These are phyloP conservation scores for Mycocentrospora acerina DNA, from an alignment of 2,329 filamentous ascomycete genomes.

Conservation along the genomic window DNA sequence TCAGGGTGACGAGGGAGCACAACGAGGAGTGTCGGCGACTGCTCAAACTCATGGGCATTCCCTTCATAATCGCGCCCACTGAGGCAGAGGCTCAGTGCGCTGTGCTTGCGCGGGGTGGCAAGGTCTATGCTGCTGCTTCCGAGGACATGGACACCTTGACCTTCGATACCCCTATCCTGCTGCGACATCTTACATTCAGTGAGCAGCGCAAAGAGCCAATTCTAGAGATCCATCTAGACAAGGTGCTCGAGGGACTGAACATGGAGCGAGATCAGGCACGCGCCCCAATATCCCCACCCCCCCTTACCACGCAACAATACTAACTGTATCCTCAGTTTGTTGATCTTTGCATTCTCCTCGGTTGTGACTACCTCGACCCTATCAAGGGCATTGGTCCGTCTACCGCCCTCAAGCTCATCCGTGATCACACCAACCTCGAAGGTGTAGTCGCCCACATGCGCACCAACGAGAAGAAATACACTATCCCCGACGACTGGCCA, in stretches of 20 bases:
- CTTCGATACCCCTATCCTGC: constrained; percentile 86
- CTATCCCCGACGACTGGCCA: constrained; percentile 94
- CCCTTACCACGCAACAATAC: neutral
- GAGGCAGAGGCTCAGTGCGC: constrained; percentile 98
- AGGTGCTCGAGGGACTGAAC: constrained; percentile 78
- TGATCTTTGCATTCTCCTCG: constrained; percentile 94
- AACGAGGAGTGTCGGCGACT: constrained; percentile 91
- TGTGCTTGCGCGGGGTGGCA: constrained; percentile 81
- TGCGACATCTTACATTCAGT: constrained; percentile 93
- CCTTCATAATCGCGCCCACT: constrained; percentile 91
- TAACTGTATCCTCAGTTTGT: constrained; percentile 67
- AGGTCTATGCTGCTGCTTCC: constrained; percentile 94
- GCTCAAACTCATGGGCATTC: constrained; percentile 92
- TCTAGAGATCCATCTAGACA: constrained; percentile 87
- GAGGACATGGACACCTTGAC: constrained; percentile 99
- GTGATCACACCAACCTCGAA: constrained; percentile 85
- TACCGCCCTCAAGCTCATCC: constrained; percentile 90
- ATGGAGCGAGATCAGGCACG: constrained; percentile 84
- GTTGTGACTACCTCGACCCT: constrained; percentile 96
- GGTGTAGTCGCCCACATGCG: constrained; percentile 82
- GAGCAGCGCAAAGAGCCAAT: constrained; percentile 98
- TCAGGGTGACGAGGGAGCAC: constrained; percentile 93
- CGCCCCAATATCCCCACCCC: constrained; percentile 7
- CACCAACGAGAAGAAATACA: constrained; percentile 65
- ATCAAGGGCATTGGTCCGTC: constrained; percentile 91